Conservation (phyloP, 2,329 filamentous ascomycete species). For the Ascochyta pisi region DNA sequence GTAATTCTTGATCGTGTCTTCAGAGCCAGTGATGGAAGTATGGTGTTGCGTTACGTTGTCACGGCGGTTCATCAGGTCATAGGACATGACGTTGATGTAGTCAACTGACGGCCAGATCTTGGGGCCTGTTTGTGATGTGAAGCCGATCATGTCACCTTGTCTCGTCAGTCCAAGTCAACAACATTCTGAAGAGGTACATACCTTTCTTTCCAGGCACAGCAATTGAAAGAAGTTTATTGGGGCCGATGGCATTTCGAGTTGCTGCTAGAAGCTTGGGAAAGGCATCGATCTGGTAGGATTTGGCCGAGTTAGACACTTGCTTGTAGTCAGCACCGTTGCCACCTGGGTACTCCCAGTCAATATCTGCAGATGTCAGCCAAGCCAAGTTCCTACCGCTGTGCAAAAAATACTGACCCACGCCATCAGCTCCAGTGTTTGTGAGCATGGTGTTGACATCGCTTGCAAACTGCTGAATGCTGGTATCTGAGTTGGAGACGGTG, state of each 20-base stretch:
- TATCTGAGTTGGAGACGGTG: constrained; percentile 59
- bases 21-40: constrained; percentile 65
- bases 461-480: constrained; percentile 65
- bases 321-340: constrained; percentile 76
- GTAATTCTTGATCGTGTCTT: constrained; percentile 65
- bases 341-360: constrained; percentile 71
- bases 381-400: neutral
- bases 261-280: constrained; percentile 68
- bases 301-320: constrained; percentile 63
- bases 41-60: constrained; percentile 70
- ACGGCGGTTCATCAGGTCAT: constrained; percentile 75
- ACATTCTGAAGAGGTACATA: neutral
- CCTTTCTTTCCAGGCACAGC: constrained; percentile 63
- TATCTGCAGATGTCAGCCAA: constrained; percentile 51
- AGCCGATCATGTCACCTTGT: constrained; percentile 71
- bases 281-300: constrained; percentile 65
- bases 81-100: constrained; percentile 74
- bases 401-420: constrained; percentile 56
- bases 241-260: constrained; percentile 65
- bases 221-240: constrained; percentile 67
- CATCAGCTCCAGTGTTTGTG: constrained; percentile 68
- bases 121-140: constrained; percentile 62
- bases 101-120: constrained; percentile 67
- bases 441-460: constrained; percentile 70
- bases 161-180: constrained; percentile 15